Evolutionary conservation across 2,329 filamentous ascomycete genomes (phyloP), one percentile per base, ranked within the genome.

Genomic region (Sporothrix brunneoviolacea): DNA sequence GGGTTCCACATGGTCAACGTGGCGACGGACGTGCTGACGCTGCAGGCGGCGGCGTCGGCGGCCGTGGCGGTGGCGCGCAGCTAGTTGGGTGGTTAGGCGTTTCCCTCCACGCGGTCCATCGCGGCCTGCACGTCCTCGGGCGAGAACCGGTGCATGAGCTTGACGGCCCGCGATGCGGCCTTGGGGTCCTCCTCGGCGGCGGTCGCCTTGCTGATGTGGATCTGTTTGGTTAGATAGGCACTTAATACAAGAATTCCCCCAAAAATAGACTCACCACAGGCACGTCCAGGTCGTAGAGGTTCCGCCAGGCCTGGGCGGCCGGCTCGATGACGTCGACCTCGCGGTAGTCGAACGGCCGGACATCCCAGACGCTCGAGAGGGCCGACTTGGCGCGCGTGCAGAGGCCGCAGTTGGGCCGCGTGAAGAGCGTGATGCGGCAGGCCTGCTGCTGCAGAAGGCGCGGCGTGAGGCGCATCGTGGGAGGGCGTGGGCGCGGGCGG

Each of bases 281-380:
- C 8, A 88, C 86, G 58, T 91, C 87, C 63, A 90, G 88, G 52
- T 90, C 86, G 62, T 91, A 91, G 1, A 89, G 61, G 43, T 83
- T 74, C 60, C 79, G 82, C 87, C 87, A 91, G 21, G 71, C 68
- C 55, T 80, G 76, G 15, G 76, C 74, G 22, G 80, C 77, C 0
- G 77, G 72, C 43, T 77, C 75, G 68, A 86, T 80, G 43, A 91
- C 80, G 62, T 90, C 76, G 54, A 88, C 72, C 64, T 90, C 84
- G 8, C 73, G 71, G 65, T 82, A 89, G 16, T 74, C 74, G 65
- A 91, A 88, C 0, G 82, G 83, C 22, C 83, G 71, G 24, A 69
- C 66, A 51, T 86, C 78, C 77, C 80, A 84, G 8, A 90, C 83
- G 9, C 79, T 71, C 3, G 82, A 83, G 21, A 91, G 71, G 2